A percentile compares a stretch with the other conserved stretches of the same genome.
These are phyloP conservation scores for Fraxinus greggii DNA, from an alignment of 305 asterid species.

Conservation along the genomic window DNA sequence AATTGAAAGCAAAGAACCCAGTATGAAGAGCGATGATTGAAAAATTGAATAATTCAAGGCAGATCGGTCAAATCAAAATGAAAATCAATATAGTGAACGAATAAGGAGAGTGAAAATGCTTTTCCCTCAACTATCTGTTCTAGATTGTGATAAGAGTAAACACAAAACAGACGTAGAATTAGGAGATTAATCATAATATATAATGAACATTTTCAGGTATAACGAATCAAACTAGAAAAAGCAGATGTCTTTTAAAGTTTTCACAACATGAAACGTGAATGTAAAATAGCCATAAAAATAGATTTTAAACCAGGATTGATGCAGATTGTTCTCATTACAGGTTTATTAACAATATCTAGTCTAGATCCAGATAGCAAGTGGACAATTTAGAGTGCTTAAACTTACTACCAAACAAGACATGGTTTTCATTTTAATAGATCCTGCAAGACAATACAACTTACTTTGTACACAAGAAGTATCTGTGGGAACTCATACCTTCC, in stretches of 20 bases:
- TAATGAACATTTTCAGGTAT: not conserved
- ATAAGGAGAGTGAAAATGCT: not conserved
- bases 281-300: not conserved
- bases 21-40: conserved; percentile 16
- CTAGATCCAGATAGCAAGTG: not conserved
- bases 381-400: conserved; percentile 1
- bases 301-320: not conserved
- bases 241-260: conserved; percentile 1
- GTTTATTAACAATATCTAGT: not conserved
- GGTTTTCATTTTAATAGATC: conserved; percentile 11
- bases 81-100: not conserved
- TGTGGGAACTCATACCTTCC: conserved; percentile 53
- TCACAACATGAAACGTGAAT: not conserved
- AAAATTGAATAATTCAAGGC: not conserved
- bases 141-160: conserved; percentile 4
- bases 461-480: conserved; percentile 20
- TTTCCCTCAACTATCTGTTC: conserved; percentile 9
- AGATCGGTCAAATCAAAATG: conserved; percentile 14
- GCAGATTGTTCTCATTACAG: conserved; percentile 3
- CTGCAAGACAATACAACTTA: conserved; percentile 8
- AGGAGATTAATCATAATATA: conserved; percentile 3
- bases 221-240: conserved; percentile 16
- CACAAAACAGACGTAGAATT: not conserved
- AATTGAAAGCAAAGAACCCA: conserved; percentile 31
- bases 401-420: conserved; percentile 18